These are phyloP conservation scores for Leucaena leucocephala DNA, from an alignment of 306 rosid genomes.

Conservation along the genomic window DNA sequence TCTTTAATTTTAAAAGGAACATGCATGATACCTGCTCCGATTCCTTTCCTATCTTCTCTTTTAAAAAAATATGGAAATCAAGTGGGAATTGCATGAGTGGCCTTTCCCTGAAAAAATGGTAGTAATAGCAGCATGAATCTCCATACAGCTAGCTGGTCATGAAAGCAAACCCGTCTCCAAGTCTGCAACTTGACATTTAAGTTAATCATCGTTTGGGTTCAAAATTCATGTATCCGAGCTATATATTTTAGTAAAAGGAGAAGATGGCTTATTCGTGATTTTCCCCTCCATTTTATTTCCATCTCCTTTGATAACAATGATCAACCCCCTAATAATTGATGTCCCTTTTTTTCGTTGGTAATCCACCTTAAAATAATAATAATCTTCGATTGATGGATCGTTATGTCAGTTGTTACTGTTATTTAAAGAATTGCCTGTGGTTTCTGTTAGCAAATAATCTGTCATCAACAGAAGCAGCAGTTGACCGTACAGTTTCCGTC, in stretches of 20 bases:
- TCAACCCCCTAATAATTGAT: neutral
- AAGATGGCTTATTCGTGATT: neutral
- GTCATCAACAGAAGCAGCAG: neutral
- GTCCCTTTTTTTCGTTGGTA: neutral
- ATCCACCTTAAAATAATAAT: neutral
- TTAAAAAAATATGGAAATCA: neutral
- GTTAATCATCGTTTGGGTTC: neutral
- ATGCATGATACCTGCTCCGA: slow-evolving; percentile 39
- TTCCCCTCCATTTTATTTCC: neutral
- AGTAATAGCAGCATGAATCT: neutral
- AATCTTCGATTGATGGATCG: neutral
- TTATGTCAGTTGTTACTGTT: neutral
- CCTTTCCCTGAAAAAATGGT: neutral
- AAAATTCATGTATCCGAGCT: neutral
- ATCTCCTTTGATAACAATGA: neutral
- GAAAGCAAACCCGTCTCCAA: neutral
- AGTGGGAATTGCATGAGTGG: neutral
- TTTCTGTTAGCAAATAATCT: slow-evolving; percentile 8
- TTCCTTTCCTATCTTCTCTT: slow-evolving; percentile 24
- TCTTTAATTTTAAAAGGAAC: slow-evolving; percentile 43
- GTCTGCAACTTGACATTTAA: neutral
- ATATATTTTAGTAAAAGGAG: neutral
- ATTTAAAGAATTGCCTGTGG: neutral
- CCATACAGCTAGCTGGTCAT: slow-evolving; percentile 2
- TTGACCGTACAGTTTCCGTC: slow-evolving; percentile 1